These are phyloP conservation scores for Carex pumila DNA, from an alignment of 176 grass and related monocot genomes.

Conservation along the genomic window DNA sequence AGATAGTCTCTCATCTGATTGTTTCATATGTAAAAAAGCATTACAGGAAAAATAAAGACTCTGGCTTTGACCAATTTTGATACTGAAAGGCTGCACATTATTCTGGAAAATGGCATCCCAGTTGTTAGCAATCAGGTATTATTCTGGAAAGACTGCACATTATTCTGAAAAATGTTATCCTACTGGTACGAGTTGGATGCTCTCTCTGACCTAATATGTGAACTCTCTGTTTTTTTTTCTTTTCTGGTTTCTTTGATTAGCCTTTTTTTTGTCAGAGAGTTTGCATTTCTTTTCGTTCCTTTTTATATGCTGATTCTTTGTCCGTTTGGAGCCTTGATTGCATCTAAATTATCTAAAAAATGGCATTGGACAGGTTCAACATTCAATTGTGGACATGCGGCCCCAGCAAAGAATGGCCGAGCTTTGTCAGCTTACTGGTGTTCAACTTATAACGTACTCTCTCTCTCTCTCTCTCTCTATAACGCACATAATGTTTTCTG, in stretches of 20 bases:
- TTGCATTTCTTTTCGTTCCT: neutral
- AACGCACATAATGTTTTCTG: neutral
- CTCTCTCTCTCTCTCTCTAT: slow-evolving; percentile 11
- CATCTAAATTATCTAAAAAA: slow-evolving; percentile 6
- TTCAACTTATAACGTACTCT: slow-evolving; percentile 84
- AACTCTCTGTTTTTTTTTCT: neutral
- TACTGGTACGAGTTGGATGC: neutral
- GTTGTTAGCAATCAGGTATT: slow-evolving; percentile 90
- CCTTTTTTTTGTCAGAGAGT: neutral
- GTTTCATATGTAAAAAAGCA: slow-evolving; percentile 12
- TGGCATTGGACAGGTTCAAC: slow-evolving; percentile 61
- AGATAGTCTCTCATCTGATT: slow-evolving; percentile 14
- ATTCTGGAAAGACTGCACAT: slow-evolving; percentile 45
- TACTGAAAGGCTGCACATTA: slow-evolving; percentile 68
- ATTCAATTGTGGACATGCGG: slow-evolving; percentile 88
- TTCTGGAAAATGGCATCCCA: slow-evolving; percentile 87
- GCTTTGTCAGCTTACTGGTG: slow-evolving; percentile 77
- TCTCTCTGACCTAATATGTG: neutral
- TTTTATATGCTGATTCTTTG: neutral
- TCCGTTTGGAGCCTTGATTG: neutral
- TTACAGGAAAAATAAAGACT: slow-evolving; percentile 76
- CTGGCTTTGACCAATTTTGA: slow-evolving; percentile 74
- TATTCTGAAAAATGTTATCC: slow-evolving; percentile 71
- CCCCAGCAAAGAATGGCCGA: slow-evolving; percentile 83
- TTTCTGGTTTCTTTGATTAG: neutral